Base-by-base conservation (phyloP, 306 rosid species). In the Dalbergia cultrata region DNA sequence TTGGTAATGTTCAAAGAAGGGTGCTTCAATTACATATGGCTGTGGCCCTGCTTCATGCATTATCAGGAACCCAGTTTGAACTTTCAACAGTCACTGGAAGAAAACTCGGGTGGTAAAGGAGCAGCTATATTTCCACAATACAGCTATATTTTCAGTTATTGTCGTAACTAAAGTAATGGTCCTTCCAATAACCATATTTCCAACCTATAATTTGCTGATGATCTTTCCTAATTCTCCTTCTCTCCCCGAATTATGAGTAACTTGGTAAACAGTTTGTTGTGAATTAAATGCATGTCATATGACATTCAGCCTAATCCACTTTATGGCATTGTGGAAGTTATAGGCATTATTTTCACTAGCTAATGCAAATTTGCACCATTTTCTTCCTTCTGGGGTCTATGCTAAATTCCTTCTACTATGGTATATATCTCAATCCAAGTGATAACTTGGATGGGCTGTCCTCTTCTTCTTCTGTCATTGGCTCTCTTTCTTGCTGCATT, bases 91-190 rank as follows among this genome's bases (percentile, higher is more conserved):
- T 16, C 82, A 81, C 12, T 93, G 90, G 89, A 93, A 86, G 79
- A 77, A 88, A 75, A 61, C n/a, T 86, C 54, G 75, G 85, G 21
- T 53, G 80, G 77, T 80, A 59, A 54, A 87, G 82, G 61, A 80
- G 81, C 64, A 79, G 67, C 31, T 26, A 26, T 26, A 26, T 26
- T 26, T 22, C 66, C 73, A 17, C 81, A 63, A 13, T 91, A 41
- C 67, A 88, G 87, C 77, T 93, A 93, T 82, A 93, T 83, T 84
- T 86, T 76, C 90, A 47, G 13, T 2, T 26, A 26, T 26, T 87
- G 85, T 31, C 83, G 90, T 19, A 93, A 93, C 87, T 91, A 91
- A 35, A 93, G 88, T 78, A 89, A 91, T 80, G 92, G 85, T 56
- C 50, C 59, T 66, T n/a, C 72, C 16, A 53, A 84, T 41, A 82